Evolutionary conservation across 129 eudicot genomes (phyloP), one percentile per base, ranked within the genome.

Genomic region (Chrysanthemum seticuspe): DNA sequence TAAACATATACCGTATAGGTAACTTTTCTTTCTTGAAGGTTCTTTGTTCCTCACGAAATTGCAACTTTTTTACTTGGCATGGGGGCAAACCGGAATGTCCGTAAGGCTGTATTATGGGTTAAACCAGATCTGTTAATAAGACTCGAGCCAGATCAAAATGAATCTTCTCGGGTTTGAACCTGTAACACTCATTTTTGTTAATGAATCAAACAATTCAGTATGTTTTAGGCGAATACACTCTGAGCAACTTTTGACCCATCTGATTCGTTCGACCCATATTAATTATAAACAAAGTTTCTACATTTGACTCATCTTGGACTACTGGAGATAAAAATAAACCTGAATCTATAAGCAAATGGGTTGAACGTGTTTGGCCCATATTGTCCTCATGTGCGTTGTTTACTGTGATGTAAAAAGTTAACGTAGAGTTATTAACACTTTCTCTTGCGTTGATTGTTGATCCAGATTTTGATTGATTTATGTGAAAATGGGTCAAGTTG

Each of bases 1-100:
- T 77, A 90, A 87, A 78, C 96, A 90, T 81, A 90, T 90, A 79
- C 96, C 94, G 2, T 90, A 90, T 63, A 88, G 97, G 97, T 88
- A 83, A 51, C 50, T 16, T 23, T 0, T 45, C 72, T 45, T 67
- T 34, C 67, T 57, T 21, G 13, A 19, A 21, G 58, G 27, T 64
- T 74, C 78, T 74, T 74, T 74, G 25, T 75, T 65, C 48, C 60
- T 10, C 48, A n/a, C 19, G 27, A 60, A 34, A 12, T 48, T 49
- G 55, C 74, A 57, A 48, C 5, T 36, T 13, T 67, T 49, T 57
- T 44, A 51, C 23, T 16, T 12, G 29, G 68, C 48, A 48, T 12
- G 70, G 55, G 23, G 64, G 23, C 53, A 58, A 45, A 72, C 47
- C 10, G 14, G 65, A 7, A 21, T 9, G 36, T 47, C 18, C 6